Conservation (phyloP, 768 basidiomycete genomes). For the Tylopilus felleus region DNA sequence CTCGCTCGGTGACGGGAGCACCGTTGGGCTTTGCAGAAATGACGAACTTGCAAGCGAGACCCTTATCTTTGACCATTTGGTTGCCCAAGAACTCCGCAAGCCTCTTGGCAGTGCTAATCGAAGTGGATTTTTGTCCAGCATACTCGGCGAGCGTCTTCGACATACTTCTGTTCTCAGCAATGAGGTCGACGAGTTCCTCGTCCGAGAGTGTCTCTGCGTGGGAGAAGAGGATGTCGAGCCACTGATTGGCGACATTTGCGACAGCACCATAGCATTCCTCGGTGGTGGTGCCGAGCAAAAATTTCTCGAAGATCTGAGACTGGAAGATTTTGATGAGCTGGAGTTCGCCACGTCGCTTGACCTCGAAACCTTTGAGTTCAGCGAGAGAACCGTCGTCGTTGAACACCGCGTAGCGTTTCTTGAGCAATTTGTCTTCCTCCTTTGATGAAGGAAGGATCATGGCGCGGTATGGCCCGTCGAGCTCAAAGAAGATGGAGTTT, state of each 20-base stretch:
- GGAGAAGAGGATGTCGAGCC: conserved; percentile 93
- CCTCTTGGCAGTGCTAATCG: conserved; percentile 92
- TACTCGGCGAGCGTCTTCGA: conserved; percentile 95
- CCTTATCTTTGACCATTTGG: conserved; percentile 99
- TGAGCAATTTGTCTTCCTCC: conserved; percentile 96
- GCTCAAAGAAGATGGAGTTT: conserved; percentile 99
- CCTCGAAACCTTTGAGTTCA: conserved; percentile 98
- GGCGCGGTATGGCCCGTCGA: conserved; percentile 97
- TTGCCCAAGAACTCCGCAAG: conserved; percentile 96
- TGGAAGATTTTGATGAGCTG: conserved; percentile 99
- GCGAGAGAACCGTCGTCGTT: conserved; percentile 97
- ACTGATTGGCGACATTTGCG: conserved; percentile 90
- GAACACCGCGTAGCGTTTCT: conserved; percentile 99
- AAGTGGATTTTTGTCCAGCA: conserved; percentile 94
- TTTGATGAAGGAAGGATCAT: conserved; percentile 99
- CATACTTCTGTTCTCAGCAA: conserved; percentile 99
- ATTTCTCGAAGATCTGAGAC: conserved; percentile 96
- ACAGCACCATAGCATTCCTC: conserved; percentile 96
- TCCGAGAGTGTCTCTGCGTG: conserved; percentile 82
- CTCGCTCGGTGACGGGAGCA: conserved; percentile 95
- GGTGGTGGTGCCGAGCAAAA: conserved; percentile 87
- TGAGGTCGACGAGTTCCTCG: conserved; percentile 94
- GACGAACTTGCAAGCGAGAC: conserved; percentile 97
- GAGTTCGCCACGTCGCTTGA: conserved; percentile 94
- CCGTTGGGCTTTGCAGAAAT: conserved; percentile 92